Conservation (phyloP, 2,329 filamentous ascomycete genomes). For the Zymoseptoria ardabiliae region DNA sequence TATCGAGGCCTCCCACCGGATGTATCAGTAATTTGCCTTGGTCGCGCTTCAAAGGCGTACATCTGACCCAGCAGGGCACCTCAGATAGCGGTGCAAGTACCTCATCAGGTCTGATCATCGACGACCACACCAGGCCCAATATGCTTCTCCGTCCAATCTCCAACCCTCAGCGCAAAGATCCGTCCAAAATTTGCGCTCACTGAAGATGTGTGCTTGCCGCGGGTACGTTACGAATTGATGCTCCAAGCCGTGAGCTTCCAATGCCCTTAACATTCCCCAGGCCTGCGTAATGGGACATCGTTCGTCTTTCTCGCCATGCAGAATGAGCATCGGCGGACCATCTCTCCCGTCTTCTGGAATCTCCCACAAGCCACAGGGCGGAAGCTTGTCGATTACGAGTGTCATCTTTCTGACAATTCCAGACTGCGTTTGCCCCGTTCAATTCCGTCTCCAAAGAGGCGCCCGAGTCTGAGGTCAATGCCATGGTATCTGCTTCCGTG, state of each 20-base stretch:
- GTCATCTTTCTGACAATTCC: conserved; percentile 19
- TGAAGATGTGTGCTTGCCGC: conserved; percentile 27
- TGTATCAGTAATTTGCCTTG: background rate
- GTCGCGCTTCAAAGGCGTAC: background rate
- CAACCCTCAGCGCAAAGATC: conserved; percentile 11
- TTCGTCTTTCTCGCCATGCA: conserved; percentile 31
- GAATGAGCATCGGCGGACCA: conserved; percentile 29
- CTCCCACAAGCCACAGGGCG: conserved; percentile 28
- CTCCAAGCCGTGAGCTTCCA: conserved; percentile 22
- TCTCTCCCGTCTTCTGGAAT: conserved; percentile 11
- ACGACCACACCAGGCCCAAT: conserved; percentile 8
- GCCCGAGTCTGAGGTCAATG: conserved; percentile 28
- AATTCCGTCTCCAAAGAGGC: conserved; percentile 22
- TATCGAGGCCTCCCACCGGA: background rate
- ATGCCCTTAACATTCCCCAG: conserved; percentile 27
- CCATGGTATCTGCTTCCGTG: conserved; percentile 32
- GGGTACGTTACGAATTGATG: conserved; percentile 33
- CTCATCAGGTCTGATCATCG: background rate
- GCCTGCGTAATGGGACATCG: conserved; percentile 32
- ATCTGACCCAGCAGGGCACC: background rate
- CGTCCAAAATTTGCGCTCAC: conserved; percentile 22
- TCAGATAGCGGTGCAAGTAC: background rate
- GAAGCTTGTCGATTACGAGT: conserved; percentile 15
- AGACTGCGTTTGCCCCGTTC: conserved; percentile 21
- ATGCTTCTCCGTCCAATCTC: conserved; percentile 13